phyloP scores from a whole-genome alignment of 2,329 filamentous ascomycete species.

The Stagonosporopsis vannaccii region DNA sequence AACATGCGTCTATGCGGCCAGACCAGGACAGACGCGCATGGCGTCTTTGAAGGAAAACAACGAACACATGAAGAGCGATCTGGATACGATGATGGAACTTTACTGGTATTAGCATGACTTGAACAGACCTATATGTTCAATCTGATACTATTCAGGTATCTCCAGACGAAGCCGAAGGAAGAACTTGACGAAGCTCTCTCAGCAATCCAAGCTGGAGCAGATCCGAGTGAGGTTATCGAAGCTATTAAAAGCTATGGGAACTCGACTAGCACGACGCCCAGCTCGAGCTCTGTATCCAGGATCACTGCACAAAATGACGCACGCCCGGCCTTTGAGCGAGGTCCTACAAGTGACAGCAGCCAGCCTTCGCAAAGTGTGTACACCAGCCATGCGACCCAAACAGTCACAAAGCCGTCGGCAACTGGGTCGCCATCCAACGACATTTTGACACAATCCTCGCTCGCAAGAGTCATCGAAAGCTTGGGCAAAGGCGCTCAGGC shows the following conservation, averaged over 20 bases:
- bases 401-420: background rate
- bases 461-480: background rate
- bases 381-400: background rate
- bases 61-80: background rate
- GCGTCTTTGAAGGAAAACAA: background rate
- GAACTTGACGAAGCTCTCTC: background rate
- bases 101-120: background rate
- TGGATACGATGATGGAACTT: background rate
- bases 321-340: background rate
- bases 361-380: background rate
- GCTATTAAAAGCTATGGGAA: background rate
- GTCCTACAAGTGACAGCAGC: background rate
- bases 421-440: background rate
- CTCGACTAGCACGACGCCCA: background rate
- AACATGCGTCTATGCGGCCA: background rate
- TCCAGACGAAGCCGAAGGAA: background rate
- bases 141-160: background rate
- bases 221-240: background rate
- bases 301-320: background rate
- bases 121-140: background rate
- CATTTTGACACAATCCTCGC: background rate
- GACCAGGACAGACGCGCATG: background rate
- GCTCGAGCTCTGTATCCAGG: background rate
- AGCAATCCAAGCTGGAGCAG: background rate
- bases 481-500: background rate